Percentiles rank a stretch among this genome's conserved stretches.
Conservation (phyloP, 352 stramenopile species). For the Phytophthora hibernalis region DNA sequence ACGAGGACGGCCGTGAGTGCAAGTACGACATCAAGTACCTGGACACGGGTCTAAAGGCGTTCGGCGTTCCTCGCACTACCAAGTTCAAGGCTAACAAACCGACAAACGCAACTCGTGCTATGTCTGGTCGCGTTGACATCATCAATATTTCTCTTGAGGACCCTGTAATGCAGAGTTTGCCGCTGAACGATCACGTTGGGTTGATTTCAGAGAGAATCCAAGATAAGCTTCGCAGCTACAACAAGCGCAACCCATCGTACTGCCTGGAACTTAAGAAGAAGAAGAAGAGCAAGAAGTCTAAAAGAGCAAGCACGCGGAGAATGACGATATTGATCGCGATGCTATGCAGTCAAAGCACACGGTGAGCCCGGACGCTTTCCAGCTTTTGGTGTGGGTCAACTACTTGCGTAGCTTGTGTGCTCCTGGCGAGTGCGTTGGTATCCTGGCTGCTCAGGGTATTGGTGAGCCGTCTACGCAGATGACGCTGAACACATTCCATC, state of each 20-base stretch:
- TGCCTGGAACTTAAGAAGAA: conserved; percentile 68
- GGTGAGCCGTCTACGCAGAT: conserved; percentile 99
- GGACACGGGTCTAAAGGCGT: conserved; percentile 84
- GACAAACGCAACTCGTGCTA: conserved; percentile 72
- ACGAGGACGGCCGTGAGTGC: conserved; percentile 67
- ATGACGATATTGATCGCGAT: conserved; percentile 64
- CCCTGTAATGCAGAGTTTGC: conserved; percentile 89
- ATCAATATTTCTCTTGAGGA: conserved; percentile 76
- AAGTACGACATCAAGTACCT: conserved; percentile 91
- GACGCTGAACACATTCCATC: conserved; percentile 99
- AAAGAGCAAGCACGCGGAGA: conserved; percentile 55
- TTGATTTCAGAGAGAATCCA: conserved; percentile 90
- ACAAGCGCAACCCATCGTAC: conserved; percentile 75
- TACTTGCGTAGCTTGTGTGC: conserved; percentile 96
- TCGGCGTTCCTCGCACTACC: conserved; percentile 75
- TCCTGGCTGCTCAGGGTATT: conserved; percentile 98
- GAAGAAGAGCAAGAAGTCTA: conserved; percentile 84
- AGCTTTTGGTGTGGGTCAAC: conserved; percentile 98
- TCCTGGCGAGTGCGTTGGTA: conserved; percentile 98
- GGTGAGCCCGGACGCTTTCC: conserved; percentile 83
- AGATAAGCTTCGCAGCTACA: conserved; percentile 78
- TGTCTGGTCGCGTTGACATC: conserved; percentile 84
- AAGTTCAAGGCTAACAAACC: conserved; percentile 80
- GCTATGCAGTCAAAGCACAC: conserved; percentile 83
- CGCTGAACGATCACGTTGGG: conserved; percentile 87